Conservation (phyloP, 2,329 filamentous ascomycete species). For the Bipolaris cookei region DNA sequence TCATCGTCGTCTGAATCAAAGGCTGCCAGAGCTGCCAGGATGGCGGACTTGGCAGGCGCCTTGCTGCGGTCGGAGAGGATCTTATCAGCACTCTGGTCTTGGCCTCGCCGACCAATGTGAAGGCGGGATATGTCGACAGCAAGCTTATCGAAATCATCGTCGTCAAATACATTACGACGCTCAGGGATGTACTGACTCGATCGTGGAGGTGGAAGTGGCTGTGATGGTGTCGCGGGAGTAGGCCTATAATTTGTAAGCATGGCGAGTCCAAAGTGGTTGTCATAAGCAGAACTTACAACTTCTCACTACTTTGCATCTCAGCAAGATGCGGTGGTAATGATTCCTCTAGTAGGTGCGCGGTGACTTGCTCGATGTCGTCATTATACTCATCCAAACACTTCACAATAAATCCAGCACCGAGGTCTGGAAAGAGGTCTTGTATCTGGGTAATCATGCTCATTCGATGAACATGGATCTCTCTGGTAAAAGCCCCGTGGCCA, state of each 20-base stretch:
- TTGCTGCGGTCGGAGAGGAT: conserved; percentile 69
- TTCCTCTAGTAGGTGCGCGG: conserved; percentile 80
- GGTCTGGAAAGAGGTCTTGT: conserved; percentile 90
- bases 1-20: conserved; percentile 97
- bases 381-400: conserved; percentile 79
- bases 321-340: conserved; percentile 73
- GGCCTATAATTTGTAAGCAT: conserved; percentile 30
- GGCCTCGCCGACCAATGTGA: conserved; percentile 77
- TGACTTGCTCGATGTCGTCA: conserved; percentile 78
- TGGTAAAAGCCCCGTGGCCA: conserved; percentile 45
- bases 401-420: conserved; percentile 82
- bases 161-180: conserved; percentile 77
- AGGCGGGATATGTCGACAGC: conserved; percentile 70
- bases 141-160: conserved; percentile 75
- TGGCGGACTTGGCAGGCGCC: conserved; percentile 80
- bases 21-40: conserved; percentile 82
- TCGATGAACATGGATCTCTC: conserved; percentile 73
- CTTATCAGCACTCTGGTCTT: conserved; percentile 71
- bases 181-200: conserved; percentile 63
- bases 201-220: conserved; percentile 61
- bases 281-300: conserved; percentile 55
- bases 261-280: background rate
- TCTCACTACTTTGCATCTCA: conserved; percentile 67
- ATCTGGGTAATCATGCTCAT: conserved; percentile 87
- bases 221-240: conserved; percentile 15